phyloP scores from a whole-genome alignment of 257 asterid species.

The Solanum tacnaense region DNA sequence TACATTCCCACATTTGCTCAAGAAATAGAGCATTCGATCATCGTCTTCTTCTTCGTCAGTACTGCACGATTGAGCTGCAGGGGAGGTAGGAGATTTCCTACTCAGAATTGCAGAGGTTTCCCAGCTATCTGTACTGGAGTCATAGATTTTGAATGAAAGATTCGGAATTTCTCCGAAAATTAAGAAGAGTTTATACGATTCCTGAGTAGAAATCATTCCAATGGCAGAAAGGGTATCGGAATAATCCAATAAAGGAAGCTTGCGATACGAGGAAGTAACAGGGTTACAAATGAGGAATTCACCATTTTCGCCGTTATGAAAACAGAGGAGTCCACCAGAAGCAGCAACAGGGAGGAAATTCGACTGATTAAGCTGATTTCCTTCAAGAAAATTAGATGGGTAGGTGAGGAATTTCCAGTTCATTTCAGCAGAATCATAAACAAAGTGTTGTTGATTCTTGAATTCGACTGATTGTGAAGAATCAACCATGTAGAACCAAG shows the following conservation, averaged over 20 bases:
- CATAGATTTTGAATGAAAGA: constrained; percentile 33
- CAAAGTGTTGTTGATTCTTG: constrained; percentile 2
- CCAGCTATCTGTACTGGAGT: constrained; percentile 39
- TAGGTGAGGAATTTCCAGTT: constrained; percentile 44
- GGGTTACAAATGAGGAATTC: constrained; percentile 49
- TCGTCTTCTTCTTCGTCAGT: constrained; percentile 16
- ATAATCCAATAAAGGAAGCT: constrained; percentile 7
- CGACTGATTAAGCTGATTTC: not conserved
- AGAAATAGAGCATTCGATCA: constrained; percentile 41
- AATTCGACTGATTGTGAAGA: constrained; percentile 15
- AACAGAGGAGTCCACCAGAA: constrained; percentile 64
- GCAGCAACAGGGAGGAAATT: constrained; percentile 61
- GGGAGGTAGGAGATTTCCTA: constrained; percentile 2
- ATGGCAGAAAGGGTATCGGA: constrained; percentile 30
- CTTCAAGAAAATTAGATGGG: constrained; percentile 4
- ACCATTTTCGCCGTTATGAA: constrained; percentile 15
- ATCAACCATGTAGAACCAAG: constrained; percentile 76
- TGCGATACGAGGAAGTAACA: constrained; percentile 25
- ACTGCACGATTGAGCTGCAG: not conserved
- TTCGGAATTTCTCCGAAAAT: constrained; percentile 45
- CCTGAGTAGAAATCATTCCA: constrained; percentile 37
- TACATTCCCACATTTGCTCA: constrained; percentile 74
- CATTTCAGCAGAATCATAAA: constrained; percentile 53
- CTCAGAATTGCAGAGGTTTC: constrained; percentile 18
- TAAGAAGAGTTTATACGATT: constrained; percentile 26